phyloP scores from a whole-genome alignment of 2,329 filamentous ascomycete species.

The Hymenoscyphus albidus region DNA sequence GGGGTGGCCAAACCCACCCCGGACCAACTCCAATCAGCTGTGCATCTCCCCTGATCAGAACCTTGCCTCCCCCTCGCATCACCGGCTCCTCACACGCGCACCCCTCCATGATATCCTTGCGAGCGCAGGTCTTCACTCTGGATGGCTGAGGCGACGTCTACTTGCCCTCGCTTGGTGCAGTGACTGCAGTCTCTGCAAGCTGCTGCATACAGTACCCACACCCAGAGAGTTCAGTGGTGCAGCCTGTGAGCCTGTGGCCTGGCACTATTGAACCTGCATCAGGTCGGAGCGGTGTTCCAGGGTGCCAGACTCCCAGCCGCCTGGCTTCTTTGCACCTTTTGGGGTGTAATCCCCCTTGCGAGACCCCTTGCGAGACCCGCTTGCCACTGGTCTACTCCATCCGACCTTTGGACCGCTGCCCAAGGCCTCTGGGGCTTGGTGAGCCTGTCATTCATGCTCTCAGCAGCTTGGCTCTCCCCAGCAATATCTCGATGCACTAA shows the following conservation, averaged over 20 bases:
- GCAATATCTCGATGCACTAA: constrained; percentile 19
- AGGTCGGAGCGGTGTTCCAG: background rate
- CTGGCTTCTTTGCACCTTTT: background rate
- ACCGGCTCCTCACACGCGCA: background rate
- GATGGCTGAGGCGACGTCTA: background rate
- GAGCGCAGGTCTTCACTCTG: background rate
- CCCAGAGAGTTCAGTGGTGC: no score
- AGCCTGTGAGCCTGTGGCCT: no score
- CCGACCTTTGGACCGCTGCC: background rate
- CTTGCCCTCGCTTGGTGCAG: background rate
- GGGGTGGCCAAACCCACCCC: background rate
- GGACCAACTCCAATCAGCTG: background rate
- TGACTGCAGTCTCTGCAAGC: background rate
- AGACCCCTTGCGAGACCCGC: background rate
- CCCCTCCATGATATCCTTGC: background rate
- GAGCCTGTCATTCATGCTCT: constrained; percentile 8
- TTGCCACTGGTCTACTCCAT: background rate
- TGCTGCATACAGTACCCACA: background rate
- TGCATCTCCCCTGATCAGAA: background rate
- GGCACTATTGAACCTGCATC: background rate
- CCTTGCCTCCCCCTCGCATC: background rate
- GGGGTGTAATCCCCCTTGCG: background rate
- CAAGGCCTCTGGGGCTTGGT: background rate
- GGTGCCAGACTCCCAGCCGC: background rate
- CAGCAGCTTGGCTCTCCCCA: constrained; percentile 20